These are phyloP conservation scores for Pseudogymnoascus sp. DNA, from an alignment of 2,329 filamentous ascomycete genomes.

Conservation along the genomic window DNA sequence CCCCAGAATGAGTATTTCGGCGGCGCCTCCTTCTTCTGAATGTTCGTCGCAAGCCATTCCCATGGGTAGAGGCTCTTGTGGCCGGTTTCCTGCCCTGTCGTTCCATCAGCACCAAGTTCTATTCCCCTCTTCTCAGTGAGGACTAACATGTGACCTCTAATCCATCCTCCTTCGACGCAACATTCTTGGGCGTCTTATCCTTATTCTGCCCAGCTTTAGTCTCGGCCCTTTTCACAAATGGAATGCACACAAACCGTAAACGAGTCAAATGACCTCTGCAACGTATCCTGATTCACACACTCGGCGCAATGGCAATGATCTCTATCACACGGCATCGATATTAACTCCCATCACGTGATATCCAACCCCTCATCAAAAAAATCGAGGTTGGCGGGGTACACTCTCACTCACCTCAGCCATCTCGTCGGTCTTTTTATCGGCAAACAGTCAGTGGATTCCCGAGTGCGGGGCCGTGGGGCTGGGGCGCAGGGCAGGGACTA, in stretches of 20 bases:
- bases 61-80: conserved; percentile 62
- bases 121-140: conserved; percentile 4
- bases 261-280: conserved; percentile 60
- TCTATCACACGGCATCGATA: conserved; percentile 25
- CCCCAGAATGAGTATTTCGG: conserved; percentile 30
- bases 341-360: not conserved
- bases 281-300: conserved; percentile 63
- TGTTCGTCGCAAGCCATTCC: conserved; percentile 49
- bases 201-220: conserved; percentile 30
- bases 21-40: conserved; percentile 19
- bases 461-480: not conserved
- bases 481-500: not conserved
- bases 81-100: conserved; percentile 54
- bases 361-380: not conserved
- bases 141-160: conserved; percentile 44
- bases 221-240: conserved; percentile 12
- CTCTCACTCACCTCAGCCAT: not conserved
- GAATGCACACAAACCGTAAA: conserved; percentile 46
- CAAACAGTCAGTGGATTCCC: not conserved
- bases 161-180: conserved; percentile 30
- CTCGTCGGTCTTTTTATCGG: not conserved
- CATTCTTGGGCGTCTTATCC: conserved; percentile 30
- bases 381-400: not conserved
- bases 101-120: conserved; percentile 14
- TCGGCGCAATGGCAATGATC: conserved; percentile 63